Percentiles rank a stretch among this genome's conserved stretches.
Evolutionary conservation across 139 green algal species (phyloP).

Genomic region (Bryopsis sp.): DNA sequence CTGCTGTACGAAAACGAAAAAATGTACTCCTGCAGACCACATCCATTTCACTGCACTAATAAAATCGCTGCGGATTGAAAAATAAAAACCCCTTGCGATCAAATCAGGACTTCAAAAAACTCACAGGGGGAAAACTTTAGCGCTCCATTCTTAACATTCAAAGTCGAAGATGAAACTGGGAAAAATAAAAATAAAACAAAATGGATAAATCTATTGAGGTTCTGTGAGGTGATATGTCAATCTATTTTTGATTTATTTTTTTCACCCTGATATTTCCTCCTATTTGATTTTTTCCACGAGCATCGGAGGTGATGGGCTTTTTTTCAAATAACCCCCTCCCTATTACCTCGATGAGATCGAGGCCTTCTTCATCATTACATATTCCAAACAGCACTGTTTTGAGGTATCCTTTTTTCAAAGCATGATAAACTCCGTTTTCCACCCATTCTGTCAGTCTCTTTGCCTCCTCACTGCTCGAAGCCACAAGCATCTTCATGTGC

Average conservation of each 20-base stretch:
- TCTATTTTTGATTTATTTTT: neutral
- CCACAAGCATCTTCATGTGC: constrained; percentile 55
- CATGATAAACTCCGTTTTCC: constrained; percentile 54
- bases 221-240: neutral
- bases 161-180: no score
- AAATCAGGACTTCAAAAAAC: neutral
- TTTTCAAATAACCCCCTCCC: constrained; percentile 1
- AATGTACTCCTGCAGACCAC: constrained; percentile 55
- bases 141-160: neutral
- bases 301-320: neutral
- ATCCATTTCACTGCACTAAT: neutral
- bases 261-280: neutral
- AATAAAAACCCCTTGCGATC: neutral
- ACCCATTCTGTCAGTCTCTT: constrained; percentile 55
- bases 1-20: constrained; percentile 59
- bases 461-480: constrained; percentile 32
- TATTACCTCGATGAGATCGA: constrained; percentile 57
- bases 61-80: neutral
- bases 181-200: neutral
- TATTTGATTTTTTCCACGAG: neutral
- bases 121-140: neutral
- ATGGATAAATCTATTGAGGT: constrained; percentile 1
- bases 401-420: constrained; percentile 52
- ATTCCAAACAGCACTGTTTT: constrained; percentile 70
- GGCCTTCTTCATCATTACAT: constrained; percentile 44